Conservation (phyloP, 768 basidiomycete genomes). For the Phanerochaete carnosa region DNA sequence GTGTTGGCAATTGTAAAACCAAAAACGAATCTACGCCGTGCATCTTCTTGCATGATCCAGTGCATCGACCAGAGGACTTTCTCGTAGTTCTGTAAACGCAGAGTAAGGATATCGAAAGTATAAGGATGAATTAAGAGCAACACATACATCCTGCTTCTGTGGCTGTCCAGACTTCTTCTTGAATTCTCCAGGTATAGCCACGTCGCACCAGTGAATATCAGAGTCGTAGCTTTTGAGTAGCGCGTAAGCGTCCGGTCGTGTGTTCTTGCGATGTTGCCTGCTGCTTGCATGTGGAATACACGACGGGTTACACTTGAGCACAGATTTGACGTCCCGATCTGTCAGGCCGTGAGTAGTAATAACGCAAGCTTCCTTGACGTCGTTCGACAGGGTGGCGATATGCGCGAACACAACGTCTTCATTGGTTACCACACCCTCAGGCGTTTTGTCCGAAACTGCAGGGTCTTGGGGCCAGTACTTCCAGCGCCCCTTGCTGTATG, state of each 20-base stretch:
- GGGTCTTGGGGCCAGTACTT: background rate
- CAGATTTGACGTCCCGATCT: background rate
- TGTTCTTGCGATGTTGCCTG: background rate
- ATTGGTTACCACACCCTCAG: background rate
- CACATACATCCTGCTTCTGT: background rate
- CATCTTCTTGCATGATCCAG: background rate
- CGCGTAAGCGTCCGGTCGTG: background rate
- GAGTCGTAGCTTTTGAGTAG: background rate
- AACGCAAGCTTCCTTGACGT: background rate
- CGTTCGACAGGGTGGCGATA: background rate
- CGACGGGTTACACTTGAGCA: background rate
- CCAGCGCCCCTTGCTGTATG: background rate
- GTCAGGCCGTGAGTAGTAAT: background rate
- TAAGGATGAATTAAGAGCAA: background rate
- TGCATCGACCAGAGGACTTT: background rate
- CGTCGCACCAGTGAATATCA: background rate
- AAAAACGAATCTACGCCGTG: background rate
- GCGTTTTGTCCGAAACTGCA: background rate
- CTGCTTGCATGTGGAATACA: too few species aligned
- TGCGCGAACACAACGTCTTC: background rate
- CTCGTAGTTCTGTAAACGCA: background rate
- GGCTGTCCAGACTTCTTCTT: background rate
- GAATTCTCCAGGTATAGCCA: background rate
- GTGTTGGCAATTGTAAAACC: background rate
- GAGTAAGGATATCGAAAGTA: background rate